These are phyloP conservation scores for Fusarium palustre DNA, from an alignment of 2,329 filamentous ascomycete species.

Conservation along the genomic window DNA sequence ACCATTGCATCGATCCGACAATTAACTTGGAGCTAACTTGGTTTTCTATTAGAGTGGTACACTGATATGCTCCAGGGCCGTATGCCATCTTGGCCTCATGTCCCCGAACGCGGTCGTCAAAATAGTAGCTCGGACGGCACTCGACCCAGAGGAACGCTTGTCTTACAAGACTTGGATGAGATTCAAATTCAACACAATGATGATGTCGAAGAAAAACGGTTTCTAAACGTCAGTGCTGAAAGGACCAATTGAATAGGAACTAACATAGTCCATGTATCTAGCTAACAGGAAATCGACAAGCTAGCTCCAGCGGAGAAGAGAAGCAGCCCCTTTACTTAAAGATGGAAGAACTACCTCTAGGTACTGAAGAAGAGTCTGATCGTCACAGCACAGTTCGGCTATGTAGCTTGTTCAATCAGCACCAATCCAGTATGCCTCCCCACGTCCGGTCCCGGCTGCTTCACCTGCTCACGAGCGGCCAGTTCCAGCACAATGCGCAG, in stretches of 20 bases:
- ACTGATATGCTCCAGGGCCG: background rate
- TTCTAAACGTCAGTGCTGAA: background rate
- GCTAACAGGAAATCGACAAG: background rate
- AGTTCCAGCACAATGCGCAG: background rate
- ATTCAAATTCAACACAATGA: background rate
- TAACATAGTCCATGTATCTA: background rate
- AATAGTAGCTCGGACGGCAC: background rate
- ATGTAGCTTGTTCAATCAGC: background rate
- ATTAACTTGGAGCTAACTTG: background rate
- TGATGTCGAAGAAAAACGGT: background rate
- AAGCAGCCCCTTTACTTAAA: background rate
- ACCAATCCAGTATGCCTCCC: background rate
- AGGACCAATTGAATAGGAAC: background rate
- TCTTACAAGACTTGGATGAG: background rate
- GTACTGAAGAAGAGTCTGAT: background rate
- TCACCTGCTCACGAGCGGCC: background rate
- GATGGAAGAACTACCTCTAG: background rate
- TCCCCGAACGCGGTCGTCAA: background rate
- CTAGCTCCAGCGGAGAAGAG: background rate
- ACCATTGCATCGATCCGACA: background rate
- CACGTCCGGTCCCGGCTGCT: background rate
- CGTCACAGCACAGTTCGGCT: background rate
- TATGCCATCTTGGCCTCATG: background rate
- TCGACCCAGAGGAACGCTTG: background rate
- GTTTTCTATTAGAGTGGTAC: background rate